Percentiles rank a stretch among this genome's conserved stretches.
Conservation (phyloP, 176 grass and related monocot species). For the Lolium perenne region DNA sequence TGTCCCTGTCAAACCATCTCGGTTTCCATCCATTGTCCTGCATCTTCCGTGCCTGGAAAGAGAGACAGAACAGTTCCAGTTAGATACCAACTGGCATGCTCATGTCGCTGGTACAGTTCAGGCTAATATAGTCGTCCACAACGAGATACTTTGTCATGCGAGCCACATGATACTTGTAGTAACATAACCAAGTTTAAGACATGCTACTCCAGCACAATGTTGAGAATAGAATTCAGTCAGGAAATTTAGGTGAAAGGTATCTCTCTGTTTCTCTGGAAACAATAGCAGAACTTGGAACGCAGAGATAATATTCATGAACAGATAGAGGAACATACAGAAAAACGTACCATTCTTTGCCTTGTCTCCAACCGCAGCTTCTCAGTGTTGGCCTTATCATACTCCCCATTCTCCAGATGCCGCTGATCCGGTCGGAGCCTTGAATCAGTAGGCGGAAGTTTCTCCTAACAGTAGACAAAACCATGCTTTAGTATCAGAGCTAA, state of each 20-base stretch:
- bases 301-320: neutral
- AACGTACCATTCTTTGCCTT: conserved; percentile 71
- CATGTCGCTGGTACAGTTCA: neutral
- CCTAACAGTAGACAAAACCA: conserved; percentile 52
- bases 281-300: neutral
- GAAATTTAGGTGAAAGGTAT: neutral
- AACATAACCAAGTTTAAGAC: neutral
- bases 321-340: neutral
- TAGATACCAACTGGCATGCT: neutral
- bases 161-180: neutral
- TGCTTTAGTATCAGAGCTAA: conserved; percentile 35
- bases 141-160: neutral
- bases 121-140: neutral
- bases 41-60: conserved; percentile 61
- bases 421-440: conserved; percentile 93
- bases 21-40: conserved; percentile 85
- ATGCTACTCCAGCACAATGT: too few relatives aligned
- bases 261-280: neutral
- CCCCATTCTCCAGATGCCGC: conserved; percentile 80
- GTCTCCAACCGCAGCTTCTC: conserved; percentile 79
- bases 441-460: conserved; percentile 90
- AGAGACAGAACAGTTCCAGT: neutral
- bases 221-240: neutral
- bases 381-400: conserved; percentile 80
- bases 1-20: conserved; percentile 65